phyloP scores from a whole-genome alignment of 2,329 filamentous ascomycete species.

The Bipolaris sorokiniana region DNA sequence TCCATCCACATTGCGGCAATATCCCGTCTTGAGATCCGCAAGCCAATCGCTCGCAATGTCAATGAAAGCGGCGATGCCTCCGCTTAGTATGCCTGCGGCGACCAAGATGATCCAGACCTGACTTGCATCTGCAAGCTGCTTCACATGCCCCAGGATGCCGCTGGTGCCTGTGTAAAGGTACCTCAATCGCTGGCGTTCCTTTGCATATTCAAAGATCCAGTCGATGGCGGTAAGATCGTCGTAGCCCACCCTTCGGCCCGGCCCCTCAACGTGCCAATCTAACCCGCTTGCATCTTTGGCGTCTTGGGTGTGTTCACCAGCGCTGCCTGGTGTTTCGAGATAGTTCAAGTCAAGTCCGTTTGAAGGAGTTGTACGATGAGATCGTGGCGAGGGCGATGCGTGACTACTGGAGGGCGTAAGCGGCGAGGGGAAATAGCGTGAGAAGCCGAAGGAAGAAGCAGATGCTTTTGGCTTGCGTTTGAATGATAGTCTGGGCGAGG shows the following conservation, averaged over 20 bases:
- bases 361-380: constrained; percentile 34
- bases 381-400: constrained; percentile 37
- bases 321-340: constrained; percentile 48
- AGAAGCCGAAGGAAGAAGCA: constrained; percentile 49
- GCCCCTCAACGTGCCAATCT: constrained; percentile 92
- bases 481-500: constrained; percentile 64
- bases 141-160: constrained; percentile 74
- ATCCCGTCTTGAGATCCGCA: constrained; percentile 88
- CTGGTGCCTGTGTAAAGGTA: constrained; percentile 71
- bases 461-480: constrained; percentile 69
- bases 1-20: constrained; percentile 76
- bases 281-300: constrained; percentile 53
- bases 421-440: constrained; percentile 53
- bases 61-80: constrained; percentile 83
- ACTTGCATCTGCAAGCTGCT: constrained; percentile 78
- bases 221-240: constrained; percentile 97
- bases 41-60: constrained; percentile 93
- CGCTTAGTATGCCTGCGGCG: constrained; percentile 81
- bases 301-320: constrained; percentile 49
- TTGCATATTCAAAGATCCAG: constrained; percentile 99
- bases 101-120: constrained; percentile 93
- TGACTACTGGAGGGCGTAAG: constrained; percentile 38
- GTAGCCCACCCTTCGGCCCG: constrained; percentile 88
- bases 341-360: constrained; percentile 53
- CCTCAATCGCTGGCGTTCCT: constrained; percentile 88